Base-by-base conservation (phyloP, 257 asterid species). In the Phtheirospermum japonicum region DNA sequence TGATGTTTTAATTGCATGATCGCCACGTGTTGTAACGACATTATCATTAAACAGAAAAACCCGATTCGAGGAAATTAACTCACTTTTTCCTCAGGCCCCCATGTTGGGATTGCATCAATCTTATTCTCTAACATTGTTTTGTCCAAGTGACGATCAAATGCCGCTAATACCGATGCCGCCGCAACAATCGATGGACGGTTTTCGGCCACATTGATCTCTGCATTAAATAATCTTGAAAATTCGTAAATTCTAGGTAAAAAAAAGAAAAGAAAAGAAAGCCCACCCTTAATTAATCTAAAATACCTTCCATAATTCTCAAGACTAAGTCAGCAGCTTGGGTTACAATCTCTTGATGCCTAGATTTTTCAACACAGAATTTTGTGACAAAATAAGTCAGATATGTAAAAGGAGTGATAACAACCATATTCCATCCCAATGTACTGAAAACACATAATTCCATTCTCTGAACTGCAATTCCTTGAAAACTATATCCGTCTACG, bases 381-480 rank as follows among this genome's bases (percentile, higher is more conserved):
- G 34, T 13, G 36, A 53, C 63, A 30, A 80, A 83, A 61, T 80
- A 83, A 55, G 62, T 51, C 7, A 77, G 63, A 40, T 70, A 83
- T 48, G 66, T 31, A 48, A 75, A 77, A 56, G 89, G 89, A 32
- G 84, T 83, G 34, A 57, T 37, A 17, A 13, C 36, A 56, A 48
- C 32, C 84, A 83, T 80, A 51, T 63, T 80, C 89, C 86, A 80
- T n/a, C 66, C 86, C 74, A 80, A 48, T 0, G 74, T 49, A 18
- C 36, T 18, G 10, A 77, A 55, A 9, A 83, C 77, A 43, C 71
- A 19, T 7, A 80, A 32, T 66, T 82, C 86, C 86, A 82, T 80
- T 64, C 48, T 75, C 54, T 59, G 71, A 34, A 80, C 62, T 2
- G 54, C 48, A 34, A 30, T 63, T 32, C 40, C 71, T 23, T 54